A percentile compares a stretch with the other conserved stretches of the same genome.
phyloP scores from a whole-genome alignment of 768 basidiomycete species.

The Termitomyces sp. region DNA sequence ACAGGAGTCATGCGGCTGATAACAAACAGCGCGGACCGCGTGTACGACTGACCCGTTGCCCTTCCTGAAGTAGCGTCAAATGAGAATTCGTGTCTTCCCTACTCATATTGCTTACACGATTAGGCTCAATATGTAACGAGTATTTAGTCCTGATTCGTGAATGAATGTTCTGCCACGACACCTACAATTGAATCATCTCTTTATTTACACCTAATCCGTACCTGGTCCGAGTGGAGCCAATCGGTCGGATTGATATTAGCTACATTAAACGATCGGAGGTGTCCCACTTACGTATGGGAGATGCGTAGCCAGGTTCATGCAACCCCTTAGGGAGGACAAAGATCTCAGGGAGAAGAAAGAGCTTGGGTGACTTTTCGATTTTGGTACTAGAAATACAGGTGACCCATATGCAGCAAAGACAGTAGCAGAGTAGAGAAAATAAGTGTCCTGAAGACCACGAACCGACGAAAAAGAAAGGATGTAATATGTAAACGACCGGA shows the following conservation, averaged over 20 bases:
- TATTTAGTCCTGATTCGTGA: background rate
- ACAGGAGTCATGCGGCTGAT: background rate
- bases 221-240: constrained; percentile 3
- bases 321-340: background rate
- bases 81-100: background rate
- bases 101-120: background rate
- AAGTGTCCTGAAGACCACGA: constrained; percentile 1
- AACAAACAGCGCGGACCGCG: background rate
- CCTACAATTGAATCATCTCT: background rate
- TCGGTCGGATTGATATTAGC: background rate
- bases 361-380: background rate
- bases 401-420: constrained; percentile 7
- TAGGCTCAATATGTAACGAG: background rate
- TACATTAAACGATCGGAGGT: background rate
- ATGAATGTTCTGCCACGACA: background rate
- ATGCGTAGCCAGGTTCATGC: background rate
- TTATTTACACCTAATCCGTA: background rate
- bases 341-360: background rate
- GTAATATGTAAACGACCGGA: constrained; percentile 6
- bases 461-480: background rate
- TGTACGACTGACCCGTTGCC: background rate
- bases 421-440: background rate
- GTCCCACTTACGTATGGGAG: background rate
- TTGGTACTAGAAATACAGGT: constrained; percentile 10
- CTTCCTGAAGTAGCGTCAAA: background rate